phyloP scores from a whole-genome alignment of 768 basidiomycete species.

The Boletus subparvulus region DNA sequence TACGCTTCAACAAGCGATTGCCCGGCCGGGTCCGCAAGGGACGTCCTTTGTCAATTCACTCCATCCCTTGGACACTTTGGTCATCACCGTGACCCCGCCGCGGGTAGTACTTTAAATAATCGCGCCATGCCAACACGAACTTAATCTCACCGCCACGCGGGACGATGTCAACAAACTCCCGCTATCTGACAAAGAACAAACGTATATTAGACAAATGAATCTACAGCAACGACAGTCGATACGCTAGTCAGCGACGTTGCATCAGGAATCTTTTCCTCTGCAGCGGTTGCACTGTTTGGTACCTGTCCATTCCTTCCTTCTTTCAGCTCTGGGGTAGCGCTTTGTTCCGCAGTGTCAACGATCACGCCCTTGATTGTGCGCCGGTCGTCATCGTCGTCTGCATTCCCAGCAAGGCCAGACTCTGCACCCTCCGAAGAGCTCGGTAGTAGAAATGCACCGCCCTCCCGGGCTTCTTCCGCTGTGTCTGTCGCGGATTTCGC shows the following conservation, averaged over 20 bases:
- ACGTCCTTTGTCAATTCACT: conserved; percentile 17
- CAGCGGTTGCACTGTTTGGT: conserved; percentile 7
- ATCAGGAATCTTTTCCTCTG: conserved; percentile 23
- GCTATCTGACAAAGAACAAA: not conserved
- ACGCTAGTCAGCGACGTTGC: conserved; percentile 9
- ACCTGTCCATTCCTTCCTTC: conserved; percentile 7
- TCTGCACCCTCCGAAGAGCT: conserved; percentile 9
- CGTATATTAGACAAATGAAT: conserved; percentile 19
- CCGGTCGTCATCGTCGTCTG: conserved; percentile 45
- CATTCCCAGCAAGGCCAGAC: conserved; percentile 6
- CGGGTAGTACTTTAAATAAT: not conserved
- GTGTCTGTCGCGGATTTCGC: conserved; percentile 22
- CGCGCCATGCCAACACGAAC: conserved; percentile 13
- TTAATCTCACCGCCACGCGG: conserved; percentile 8
- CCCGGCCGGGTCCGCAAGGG: conserved; percentile 20
- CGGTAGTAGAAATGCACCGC: conserved; percentile 9
- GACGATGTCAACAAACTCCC: not conserved
- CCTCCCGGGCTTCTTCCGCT: conserved; percentile 22
- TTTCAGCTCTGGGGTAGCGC: conserved; percentile 12
- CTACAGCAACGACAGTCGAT: conserved; percentile 22
- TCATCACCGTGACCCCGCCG: conserved; percentile 9
- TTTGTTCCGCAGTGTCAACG: conserved; percentile 17
- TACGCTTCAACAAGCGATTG: conserved; percentile 2
- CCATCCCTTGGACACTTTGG: conserved; percentile 23
- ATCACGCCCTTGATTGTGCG: conserved; percentile 36